Evolutionary conservation across 192 early-diverging fungal genomes (phyloP), one percentile per base, ranked within the genome.

Genomic region (Podila epicladia): DNA sequence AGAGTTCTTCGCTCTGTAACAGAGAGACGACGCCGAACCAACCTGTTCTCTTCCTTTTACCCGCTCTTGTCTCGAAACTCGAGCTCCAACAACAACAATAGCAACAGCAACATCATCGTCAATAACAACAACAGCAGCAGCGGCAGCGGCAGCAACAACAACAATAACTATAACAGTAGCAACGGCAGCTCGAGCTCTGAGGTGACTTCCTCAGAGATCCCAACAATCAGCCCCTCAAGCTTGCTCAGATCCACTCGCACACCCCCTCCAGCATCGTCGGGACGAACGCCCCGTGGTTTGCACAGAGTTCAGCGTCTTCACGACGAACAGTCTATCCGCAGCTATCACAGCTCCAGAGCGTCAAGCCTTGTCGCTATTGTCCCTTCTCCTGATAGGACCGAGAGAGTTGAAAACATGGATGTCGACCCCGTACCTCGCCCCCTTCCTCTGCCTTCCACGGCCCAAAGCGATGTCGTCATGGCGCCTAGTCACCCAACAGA

Each of bases 31-130:
- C 77, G 77, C 20, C 58, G 77, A 64, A 37, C 50, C 61, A 80
- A 72, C 57, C 58, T 80, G 38, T 80, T 80, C 20, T 73, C 71
- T 9, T 73, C 66, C n/a, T 80, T 80, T 67, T 80, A 80, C 29
- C 77, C 77, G 13, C 66, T 80, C 0, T 67, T 80, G 15, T 80
- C 77, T 17, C 65, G 77, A 13, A 64, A 32, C 38, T 72, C 75
- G 1, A 72, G 64, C 17, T 35, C 62, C 31, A 63, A 24, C 65
- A 63, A 24, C 49, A 65, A 32, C 48, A 53, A 15, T 11, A 66
- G n/a, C 31, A 53, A 53, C 50, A 38, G 19, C 29, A 55, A 33
- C 61, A 58, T 20, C 31, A 58, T 33, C 31, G 17, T 1, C 29
- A 49, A 3, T 12, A 61, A 24, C 31, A 6, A 28, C 15, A 17